Base-by-base conservation (phyloP, 2,329 filamentous ascomycete genomes). In the Cladosporium austrohemisphaericum region DNA sequence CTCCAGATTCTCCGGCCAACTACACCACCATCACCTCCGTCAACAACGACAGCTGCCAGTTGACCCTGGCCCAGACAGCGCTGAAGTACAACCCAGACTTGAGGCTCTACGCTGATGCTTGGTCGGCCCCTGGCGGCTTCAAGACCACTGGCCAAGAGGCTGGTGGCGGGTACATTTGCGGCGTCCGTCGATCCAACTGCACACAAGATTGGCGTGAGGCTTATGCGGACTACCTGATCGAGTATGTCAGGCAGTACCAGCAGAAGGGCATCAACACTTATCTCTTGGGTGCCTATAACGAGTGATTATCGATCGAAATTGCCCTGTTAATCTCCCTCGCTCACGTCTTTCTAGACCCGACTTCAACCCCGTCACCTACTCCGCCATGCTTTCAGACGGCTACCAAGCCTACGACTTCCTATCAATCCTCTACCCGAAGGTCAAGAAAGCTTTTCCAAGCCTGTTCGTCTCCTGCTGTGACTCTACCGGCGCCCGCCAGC, bases 181-280 rank as follows among this genome's bases (percentile, higher is more conserved):
- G 57, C 22, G 57, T 59, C 4, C 51, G 57, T 20, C 32, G 55
- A 22, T 37, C 32, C 31, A 60, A 60, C 47, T 57, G 56, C 36
- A 55, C 54, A 4, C 46, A 52, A 11, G 56, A 59, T 36, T 77
- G 74, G 74, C 59, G 67, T 46, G 68, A 75, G 56, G 71, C 74
- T 2, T 77, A 74, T 46, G 75, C 74, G 31, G 63, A 76, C 55
- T 74, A 74, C 54, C 60, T 78, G 8, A 67, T 74, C 3, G 67
- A 74, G 52, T 76, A 76, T 59, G 66, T 77, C 44, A 65, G 71
- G 53, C 71, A 68, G 53, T 79, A 79, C 58, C 58, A 63, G 14
- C 61, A 69, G 40, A 64, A 65, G 2, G 73, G 71, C 3, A 63
- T 78, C 44, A 66, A 66, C 33, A 57, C 55, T 22, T 57, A 9